A percentile compares a stretch with the other conserved stretches of the same genome.
Conservation (phyloP, 2,329 filamentous ascomycete species). For the Epichloe elymi region DNA sequence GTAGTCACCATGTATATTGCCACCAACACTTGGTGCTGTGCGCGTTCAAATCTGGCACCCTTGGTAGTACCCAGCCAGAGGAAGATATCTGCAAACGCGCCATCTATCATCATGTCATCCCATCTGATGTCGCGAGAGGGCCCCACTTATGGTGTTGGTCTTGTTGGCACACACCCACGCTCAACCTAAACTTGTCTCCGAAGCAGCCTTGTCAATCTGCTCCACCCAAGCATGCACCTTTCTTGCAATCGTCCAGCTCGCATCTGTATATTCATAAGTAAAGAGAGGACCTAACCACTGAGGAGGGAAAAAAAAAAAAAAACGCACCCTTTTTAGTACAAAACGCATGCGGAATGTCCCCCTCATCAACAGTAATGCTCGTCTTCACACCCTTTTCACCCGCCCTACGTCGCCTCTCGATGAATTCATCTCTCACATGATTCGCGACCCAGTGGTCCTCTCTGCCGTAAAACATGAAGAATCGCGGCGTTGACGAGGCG, state of each 20-base stretch:
- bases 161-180: no score
- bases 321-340: slow-evolving; percentile 30
- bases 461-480: slow-evolving; percentile 47
- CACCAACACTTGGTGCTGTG: no score
- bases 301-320: neutral
- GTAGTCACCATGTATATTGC: no score
- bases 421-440: slow-evolving; percentile 41
- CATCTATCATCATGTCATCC: no score
- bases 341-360: slow-evolving; percentile 45
- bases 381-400: slow-evolving; percentile 27
- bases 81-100: no score
- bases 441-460: slow-evolving; percentile 51
- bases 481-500: slow-evolving; percentile 25
- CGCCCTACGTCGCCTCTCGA: slow-evolving; percentile 18
- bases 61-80: no score
- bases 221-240: slow-evolving; percentile 17
- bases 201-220: slow-evolving; percentile 12
- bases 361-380: slow-evolving; percentile 40
- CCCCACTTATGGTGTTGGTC: no score
- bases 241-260: slow-evolving; percentile 17
- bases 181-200: no score
- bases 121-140: no score
- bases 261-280: slow-evolving; percentile 10
- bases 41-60: no score
- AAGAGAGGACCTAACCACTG: neutral